A percentile compares a stretch with the other conserved stretches of the same genome.
phyloP scores from a whole-genome alignment of 441 rosid species.

The Daphne laureola region DNA sequence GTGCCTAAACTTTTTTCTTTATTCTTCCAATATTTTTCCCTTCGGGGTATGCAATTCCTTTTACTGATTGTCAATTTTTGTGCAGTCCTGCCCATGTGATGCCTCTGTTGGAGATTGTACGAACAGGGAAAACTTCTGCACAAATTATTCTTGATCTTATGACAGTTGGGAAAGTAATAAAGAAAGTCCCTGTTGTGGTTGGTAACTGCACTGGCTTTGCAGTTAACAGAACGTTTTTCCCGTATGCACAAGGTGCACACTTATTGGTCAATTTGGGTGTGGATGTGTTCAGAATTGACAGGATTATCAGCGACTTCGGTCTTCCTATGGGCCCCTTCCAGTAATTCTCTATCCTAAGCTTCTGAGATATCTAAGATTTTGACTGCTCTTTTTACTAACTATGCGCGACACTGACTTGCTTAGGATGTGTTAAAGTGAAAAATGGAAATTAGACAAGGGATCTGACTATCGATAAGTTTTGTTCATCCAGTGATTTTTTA shows the following conservation, averaged over 20 bases:
- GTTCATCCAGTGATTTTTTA: too few species aligned
- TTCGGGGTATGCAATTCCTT: neutral
- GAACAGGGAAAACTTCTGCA: conserved; percentile 74
- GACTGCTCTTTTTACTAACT: too few species aligned
- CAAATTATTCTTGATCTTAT: conserved; percentile 90
- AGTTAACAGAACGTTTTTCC: conserved; percentile 88
- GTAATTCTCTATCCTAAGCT: conserved; percentile 41
- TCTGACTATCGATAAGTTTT: too few species aligned
- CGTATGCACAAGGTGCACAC: conserved; percentile 70
- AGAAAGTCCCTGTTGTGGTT: conserved; percentile 93
- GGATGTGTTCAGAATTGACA: conserved; percentile 85
- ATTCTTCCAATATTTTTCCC: conserved; percentile 1
- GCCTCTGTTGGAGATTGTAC: conserved; percentile 95
- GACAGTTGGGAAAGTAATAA: conserved; percentile 73
- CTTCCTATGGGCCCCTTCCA: conserved; percentile 90
- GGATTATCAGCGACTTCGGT: conserved; percentile 68
- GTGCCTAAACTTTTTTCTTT: too few species aligned
- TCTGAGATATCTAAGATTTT: neutral
- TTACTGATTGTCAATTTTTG: conserved; percentile 3
- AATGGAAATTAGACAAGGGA: too few species aligned
- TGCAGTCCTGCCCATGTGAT: conserved; percentile 93
- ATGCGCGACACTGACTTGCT: too few species aligned
- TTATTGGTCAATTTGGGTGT: conserved; percentile 71
- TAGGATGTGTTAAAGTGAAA: too few species aligned
- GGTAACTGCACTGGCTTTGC: conserved; percentile 96